These are phyloP conservation scores for Pseudocercospora crystallina DNA, from an alignment of 2,329 filamentous ascomycete genomes.

Conservation along the genomic window DNA sequence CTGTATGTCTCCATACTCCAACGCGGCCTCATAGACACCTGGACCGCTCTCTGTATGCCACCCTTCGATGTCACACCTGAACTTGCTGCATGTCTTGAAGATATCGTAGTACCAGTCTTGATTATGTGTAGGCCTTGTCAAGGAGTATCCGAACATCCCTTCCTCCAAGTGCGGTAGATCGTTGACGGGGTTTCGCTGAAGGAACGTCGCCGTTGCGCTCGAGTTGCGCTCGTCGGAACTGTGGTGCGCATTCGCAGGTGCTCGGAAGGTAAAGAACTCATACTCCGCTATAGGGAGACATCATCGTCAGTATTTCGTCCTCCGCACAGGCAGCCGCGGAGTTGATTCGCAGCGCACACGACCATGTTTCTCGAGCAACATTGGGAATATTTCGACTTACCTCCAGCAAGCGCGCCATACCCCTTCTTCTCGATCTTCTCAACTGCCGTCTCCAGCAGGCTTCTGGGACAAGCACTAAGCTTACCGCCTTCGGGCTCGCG, in stretches of 20 bases:
- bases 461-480: slow-evolving; percentile 75
- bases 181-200: slow-evolving; percentile 69
- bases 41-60: slow-evolving; percentile 96
- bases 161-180: slow-evolving; percentile 79
- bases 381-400: slow-evolving; percentile 50
- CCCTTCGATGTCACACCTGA: slow-evolving; percentile 80
- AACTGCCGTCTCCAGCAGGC: slow-evolving; percentile 67
- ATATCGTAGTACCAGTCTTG: slow-evolving; percentile 90
- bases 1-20: slow-evolving; percentile 84
- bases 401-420: slow-evolving; percentile 85
- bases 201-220: slow-evolving; percentile 70
- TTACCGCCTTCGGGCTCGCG: slow-evolving; percentile 72
- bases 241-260: slow-evolving; percentile 50
- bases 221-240: slow-evolving; percentile 55
- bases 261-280: slow-evolving; percentile 89
- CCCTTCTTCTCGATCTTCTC: slow-evolving; percentile 67
- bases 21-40: slow-evolving; percentile 90
- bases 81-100: slow-evolving; percentile 75
- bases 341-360: too few relatives aligned
- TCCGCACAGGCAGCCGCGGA: too few relatives aligned
- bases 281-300: slow-evolving; percentile 68
- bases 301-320: too few relatives aligned
- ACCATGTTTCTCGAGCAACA: too few relatives aligned
- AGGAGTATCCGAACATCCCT: slow-evolving; percentile 93
- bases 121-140: slow-evolving; percentile 84